Evolutionary conservation across 2,329 filamentous ascomycete species (phyloP), one percentile per base, ranked within the genome.

Genomic region (Gaeumannomyces tritici): DNA sequence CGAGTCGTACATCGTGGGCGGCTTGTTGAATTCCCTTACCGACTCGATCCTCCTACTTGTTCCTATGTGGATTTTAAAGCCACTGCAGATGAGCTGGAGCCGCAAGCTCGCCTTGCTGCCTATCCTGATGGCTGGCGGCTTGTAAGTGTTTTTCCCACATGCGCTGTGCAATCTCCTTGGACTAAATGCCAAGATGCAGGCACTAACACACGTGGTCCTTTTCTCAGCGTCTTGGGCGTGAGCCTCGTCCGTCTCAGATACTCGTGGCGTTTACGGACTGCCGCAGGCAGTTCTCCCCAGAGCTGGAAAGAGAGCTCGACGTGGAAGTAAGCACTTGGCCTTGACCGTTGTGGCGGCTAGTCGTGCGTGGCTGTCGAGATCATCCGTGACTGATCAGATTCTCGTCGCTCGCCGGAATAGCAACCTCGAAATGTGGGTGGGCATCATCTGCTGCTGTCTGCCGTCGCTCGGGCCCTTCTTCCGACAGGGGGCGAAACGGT

Each of bases 401-500:
- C 2, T 13, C 26, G 18, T 2, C 33, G 56, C 33, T 35, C 7
- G 15, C 24, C 29, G 29, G 6, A 9, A 58, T 29, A 58, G 56
- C 56, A 33, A 31, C 15, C 28, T 58, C 21, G 56, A 58, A 24
- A 18, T 58, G 9, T 58, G 56, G 56, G 56, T 24, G 33, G 56
- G 56, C 21, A 58, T 58, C 56, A 33, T 58, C 56, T 58, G 56
- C 56, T 26, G 28, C 28, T 58, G 56, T 24, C 56, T 58, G 28
- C 56, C 56, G 28, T 29, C 56, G 12, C 56, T 58, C 5, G 21
- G 24, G 13, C 56, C 56, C 1, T 86, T 80, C 66, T 74, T 35
- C 33, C 33, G 13, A 5, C 11, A 18, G 11, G 18, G 4, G 33
- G 13, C 33, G 13, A 12, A 18, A 15, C 33, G 33, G 12, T 12